Evolutionary conservation across 179 eudicot genomes (phyloP), one percentile per base, ranked within the genome.

Genomic region (Silene vulgaris): DNA sequence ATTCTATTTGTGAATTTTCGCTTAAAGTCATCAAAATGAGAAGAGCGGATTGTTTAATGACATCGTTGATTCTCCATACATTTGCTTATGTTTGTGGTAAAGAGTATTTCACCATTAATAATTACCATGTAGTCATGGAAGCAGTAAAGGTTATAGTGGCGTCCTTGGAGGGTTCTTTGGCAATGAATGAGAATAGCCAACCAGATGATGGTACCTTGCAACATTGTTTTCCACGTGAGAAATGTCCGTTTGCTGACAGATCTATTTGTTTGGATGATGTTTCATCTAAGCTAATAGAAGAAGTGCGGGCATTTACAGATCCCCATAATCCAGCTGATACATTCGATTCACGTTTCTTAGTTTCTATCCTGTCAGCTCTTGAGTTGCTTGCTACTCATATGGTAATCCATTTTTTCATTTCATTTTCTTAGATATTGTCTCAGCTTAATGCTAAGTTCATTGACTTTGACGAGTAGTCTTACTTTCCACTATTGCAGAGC

Each of bases 221-320:
- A 73, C 80, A 68, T 74, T 83, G 84, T 63, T 76, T 85, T 69
- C 74, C 78, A 23, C 88, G 90, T 83, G 78, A 63, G 61, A 77
- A 77, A 65, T 94, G 98, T 78, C 97, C 97, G 28, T 92, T 90
- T 80, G 85, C 87, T 3, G 84, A 74, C 70, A 85, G 82, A 77
- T 84, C 82, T 45, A 37, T 82, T 60, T 80, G 91, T 70, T 19
- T 87, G 77, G 89, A 92, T 50, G 82, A 23, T 77, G 86, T 84
- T 80, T 81, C 82, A 29, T 79, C 81, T 3, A n/a, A 84, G 78
- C 80, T 94, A 8, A 68, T 90, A 72, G 83, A 82, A 43, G 87
- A 87, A 54, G 78, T 92, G 75, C 81, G 83, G 67, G 77, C 64
- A 67, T 74, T 14, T 62, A 32, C 52, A 23, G 43, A 21, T n/a